phyloP scores from a whole-genome alignment of 139 green algal genomes.

The Chlamydomonas sphaeroides region DNA sequence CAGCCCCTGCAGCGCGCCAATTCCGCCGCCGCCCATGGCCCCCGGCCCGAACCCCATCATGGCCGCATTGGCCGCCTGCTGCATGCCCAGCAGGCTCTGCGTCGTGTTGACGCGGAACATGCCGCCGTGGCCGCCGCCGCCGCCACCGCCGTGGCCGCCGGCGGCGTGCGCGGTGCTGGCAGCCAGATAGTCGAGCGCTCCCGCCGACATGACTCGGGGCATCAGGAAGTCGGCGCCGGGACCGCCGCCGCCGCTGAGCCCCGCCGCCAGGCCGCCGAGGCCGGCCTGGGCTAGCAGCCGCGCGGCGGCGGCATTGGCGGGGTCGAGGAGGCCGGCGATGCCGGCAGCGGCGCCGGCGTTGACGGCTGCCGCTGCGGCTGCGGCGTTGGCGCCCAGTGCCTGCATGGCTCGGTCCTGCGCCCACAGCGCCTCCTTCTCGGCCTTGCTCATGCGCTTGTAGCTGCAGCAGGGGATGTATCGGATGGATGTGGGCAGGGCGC shows the following conservation, averaged over 20 bases:
- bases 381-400: constrained; percentile 37
- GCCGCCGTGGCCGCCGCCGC: constrained; percentile 34
- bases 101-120: constrained; percentile 30
- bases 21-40: neutral
- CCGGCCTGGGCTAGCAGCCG: constrained; percentile 23
- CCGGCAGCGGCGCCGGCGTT: constrained; percentile 27
- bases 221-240: constrained; percentile 38
- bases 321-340: constrained; percentile 30
- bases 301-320: constrained; percentile 23
- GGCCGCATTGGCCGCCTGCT: constrained; percentile 26
- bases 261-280: neutral
- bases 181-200: constrained; percentile 30
- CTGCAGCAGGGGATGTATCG: neutral
- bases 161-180: neutral
- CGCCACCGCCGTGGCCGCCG: neutral
- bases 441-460: constrained; percentile 85
- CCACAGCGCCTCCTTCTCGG: constrained; percentile 83
- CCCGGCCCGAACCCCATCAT: constrained; percentile 27
- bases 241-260: constrained; percentile 7
- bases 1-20: constrained; percentile 19
- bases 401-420: constrained; percentile 63
- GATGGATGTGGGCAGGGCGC: too few relatives aligned
- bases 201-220: constrained; percentile 37
- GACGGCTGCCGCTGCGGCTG: constrained; percentile 29
- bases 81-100: constrained; percentile 35